Conservation (phyloP, 257 asterid genomes). For the Scutellaria minor region DNA sequence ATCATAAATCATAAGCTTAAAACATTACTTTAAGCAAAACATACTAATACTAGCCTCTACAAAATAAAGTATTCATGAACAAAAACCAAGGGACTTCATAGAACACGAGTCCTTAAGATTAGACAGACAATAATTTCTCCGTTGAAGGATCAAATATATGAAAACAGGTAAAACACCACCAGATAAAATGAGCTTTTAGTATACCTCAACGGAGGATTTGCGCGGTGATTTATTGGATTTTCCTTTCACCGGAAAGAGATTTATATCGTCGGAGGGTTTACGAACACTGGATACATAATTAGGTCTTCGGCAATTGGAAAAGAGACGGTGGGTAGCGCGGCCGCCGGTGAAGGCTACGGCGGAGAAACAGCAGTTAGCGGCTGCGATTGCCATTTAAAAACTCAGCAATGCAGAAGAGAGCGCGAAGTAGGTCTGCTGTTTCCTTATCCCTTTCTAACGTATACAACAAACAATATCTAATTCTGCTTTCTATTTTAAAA, state of each 20-base stretch:
- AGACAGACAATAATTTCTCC: not conserved
- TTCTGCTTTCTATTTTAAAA: not conserved
- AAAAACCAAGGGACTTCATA: not conserved
- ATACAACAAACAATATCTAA: conserved; percentile 23
- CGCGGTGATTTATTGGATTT: conserved; percentile 32
- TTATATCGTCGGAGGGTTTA: conserved; percentile 34
- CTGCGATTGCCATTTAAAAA: conserved; percentile 49
- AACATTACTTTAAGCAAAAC: not conserved
- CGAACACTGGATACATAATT: conserved; percentile 31
- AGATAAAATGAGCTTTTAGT: not conserved
- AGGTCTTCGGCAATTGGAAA: conserved; percentile 28
- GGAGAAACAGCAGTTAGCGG: conserved; percentile 53
- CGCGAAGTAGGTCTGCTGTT: conserved; percentile 29
- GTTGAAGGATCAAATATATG: not conserved
- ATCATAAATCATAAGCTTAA: not conserved
- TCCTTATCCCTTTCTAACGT: conserved; percentile 44
- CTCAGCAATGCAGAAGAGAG: conserved; percentile 24
- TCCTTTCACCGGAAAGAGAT: conserved; percentile 31
- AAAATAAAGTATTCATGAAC: not conserved
- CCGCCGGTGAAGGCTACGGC: conserved; percentile 41
- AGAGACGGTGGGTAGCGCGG: conserved; percentile 37
- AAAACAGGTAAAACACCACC: not conserved
- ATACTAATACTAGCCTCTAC: not conserved
- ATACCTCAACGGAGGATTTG: conserved; percentile 41
- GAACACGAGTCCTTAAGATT: not conserved